Conservation (phyloP, 805 yeast genomes). For the Wickerhamomyces chaumierensis region DNA sequence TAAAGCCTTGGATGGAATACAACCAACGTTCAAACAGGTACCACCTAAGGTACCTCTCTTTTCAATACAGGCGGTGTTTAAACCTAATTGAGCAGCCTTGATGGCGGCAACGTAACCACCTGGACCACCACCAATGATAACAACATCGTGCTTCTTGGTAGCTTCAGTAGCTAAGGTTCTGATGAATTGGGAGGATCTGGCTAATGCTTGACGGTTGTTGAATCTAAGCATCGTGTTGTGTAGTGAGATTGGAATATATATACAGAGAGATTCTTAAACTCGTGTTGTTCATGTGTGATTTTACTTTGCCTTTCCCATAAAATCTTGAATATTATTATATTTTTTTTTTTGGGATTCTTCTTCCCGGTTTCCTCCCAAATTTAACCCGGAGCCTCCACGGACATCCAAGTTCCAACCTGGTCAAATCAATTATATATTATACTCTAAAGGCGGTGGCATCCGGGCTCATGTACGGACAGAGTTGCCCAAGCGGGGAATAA, state of each 20-base stretch:
- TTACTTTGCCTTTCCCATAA: too few species aligned
- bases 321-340: background rate
- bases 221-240: slow-evolving; percentile 1
- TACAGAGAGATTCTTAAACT: background rate
- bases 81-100: slow-evolving; percentile 94
- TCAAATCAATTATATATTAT: too few species aligned
- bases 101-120: slow-evolving; percentile 99
- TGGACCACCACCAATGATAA: slow-evolving; percentile 98
- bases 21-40: slow-evolving; percentile 96
- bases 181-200: slow-evolving; percentile 1
- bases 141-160: slow-evolving; percentile 64
- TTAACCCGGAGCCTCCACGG: background rate
- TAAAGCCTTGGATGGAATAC: slow-evolving; percentile 95
- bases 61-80: slow-evolving; percentile 92
- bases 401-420: background rate
- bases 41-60: slow-evolving; percentile 96
- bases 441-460: background rate
- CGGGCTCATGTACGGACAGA: background rate
- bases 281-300: background rate
- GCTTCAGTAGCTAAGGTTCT: slow-evolving; percentile 8
- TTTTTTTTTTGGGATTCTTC: background rate
- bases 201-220: background rate
- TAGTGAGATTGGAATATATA: background rate
- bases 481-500: background rate
- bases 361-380: background rate